Base-by-base conservation (phyloP, 768 basidiomycete species). In the Suillus clintonianus region DNA sequence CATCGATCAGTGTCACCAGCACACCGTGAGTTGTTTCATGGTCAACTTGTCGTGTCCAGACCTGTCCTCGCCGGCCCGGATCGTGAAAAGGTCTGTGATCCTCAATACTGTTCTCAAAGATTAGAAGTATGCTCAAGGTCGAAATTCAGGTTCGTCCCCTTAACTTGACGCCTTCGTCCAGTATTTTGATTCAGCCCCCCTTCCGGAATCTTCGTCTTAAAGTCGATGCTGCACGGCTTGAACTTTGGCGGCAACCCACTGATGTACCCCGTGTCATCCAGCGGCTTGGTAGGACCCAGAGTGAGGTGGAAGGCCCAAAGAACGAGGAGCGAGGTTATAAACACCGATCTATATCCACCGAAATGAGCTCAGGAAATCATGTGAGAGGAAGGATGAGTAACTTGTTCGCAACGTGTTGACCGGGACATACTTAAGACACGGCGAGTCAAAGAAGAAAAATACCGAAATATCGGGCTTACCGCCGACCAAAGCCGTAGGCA, bases 231-330 rank as follows among this genome's bases (percentile, higher is more conserved):
- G 11, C 37, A 37, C 13, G 37, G 37, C 11, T 37, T 10, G 37
- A 10, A 10, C 9, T 37, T 13, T 37, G 37, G 37, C 37, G 13
- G 9, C 9, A 13, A 37, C 37, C 81, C 82, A 67, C 86, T 82
- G 5, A 83, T 85, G 70, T 89, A 87, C 0, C 80, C 85, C 50
- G 82, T 72, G 6, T 81, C 80, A 70, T 89, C 84, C 62, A 89
- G 86, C 0, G 85, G 84, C 6, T 75, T 70, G 5, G 71, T 63
- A 0, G 81, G 79, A 66, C 86, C 83, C n/a, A 34, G 34, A 8
- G 34, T 27, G 27, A 27, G 27, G 4, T 27, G 27, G 27, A 27
- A 27, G 4, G 27, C 27, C 27, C 27, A 27, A 79, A 86, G 78
- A 7, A 85, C 71, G 17, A 87, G 76, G 0, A 86, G 85, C 0